Evolutionary conservation across 2,329 filamentous ascomycete species (phyloP), one percentile per base, ranked within the genome.

Genomic region (Neurospora sp.): DNA sequence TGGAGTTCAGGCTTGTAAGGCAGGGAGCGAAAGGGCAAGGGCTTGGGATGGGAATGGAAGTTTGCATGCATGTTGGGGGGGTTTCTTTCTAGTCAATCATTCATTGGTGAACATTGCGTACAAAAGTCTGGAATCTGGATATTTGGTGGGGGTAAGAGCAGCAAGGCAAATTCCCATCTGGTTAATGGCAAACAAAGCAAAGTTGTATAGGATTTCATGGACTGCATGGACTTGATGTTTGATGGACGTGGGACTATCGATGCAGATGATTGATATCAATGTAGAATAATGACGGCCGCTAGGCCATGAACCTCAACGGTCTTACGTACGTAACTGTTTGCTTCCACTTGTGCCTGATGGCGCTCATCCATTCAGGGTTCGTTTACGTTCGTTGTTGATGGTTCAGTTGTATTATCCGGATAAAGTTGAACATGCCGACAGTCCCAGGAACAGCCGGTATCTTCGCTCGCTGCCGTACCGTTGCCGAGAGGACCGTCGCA

Each of bases 311-410:
- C 23, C 0, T 33, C 3, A 57, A 28, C 2, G 3, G 10, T 1
- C 5, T 23, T 28, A 17, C 12, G 12, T 33, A 33, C n/a, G 19
- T 23, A 23, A 4, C 5, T 33, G 28, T 28, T 57, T 57, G 19
- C 46, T 8, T 28, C 2, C 43, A 5, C 15, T 12, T 8, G 19
- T 1, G 46, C 19, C 15, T 57, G 19, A 57, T 57, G 19, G 46
- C 5, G 0, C 8, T 5, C 52, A 17, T 4, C 6, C 0, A 33
- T 17, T 1, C 12, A 8, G 11, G 15, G 1, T 17, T 5, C 2
- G 3, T 33, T 57, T 17, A 57, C 52, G 52, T 33, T 12, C 52
- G 4, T 57, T 33, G 12, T 17, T 23, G 23, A 23, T 23, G 23
- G 23, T 23, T 23, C 23, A 23, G 23, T 23, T 23, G 23, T 23